These are phyloP conservation scores for Penicillium longicatenatum DNA, from an alignment of 495 filamentous ascomycete genomes.

Conservation along the genomic window DNA sequence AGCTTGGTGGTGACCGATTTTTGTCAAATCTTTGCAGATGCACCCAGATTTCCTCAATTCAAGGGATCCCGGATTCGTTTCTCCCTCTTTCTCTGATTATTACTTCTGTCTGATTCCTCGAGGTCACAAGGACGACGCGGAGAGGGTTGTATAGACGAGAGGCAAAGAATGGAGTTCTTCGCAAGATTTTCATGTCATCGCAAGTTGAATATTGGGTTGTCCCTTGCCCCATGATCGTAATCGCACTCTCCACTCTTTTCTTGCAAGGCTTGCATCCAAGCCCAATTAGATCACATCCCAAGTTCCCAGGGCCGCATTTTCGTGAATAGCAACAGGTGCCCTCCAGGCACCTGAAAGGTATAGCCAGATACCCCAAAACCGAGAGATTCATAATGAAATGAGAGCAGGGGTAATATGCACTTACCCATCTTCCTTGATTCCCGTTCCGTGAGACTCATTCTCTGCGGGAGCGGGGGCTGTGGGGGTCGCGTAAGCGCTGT, in stretches of 20 bases:
- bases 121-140: not conserved
- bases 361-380: constrained; percentile 10
- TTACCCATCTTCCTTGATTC: constrained; percentile 99
- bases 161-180: not conserved
- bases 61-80: not conserved
- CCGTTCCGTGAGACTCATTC: constrained; percentile 52
- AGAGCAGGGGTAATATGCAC: constrained; percentile 45
- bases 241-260: not conserved
- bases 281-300: not conserved
- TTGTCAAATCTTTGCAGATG: constrained; percentile 8
- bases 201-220: not conserved
- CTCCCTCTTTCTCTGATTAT: not conserved
- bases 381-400: constrained; percentile 28
- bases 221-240: not conserved
- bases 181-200: not conserved
- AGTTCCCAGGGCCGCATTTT: constrained; percentile 8
- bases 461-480: constrained; percentile 34
- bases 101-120: constrained; percentile 1
- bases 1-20: constrained; percentile 27
- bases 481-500: constrained; percentile 55
- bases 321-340: constrained; percentile 22
- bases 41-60: not conserved
- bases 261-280: not conserved
- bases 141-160: not conserved
- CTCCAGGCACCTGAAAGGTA: constrained; percentile 10